Base-by-base conservation (phyloP, 257 asterid genomes). In the Lithospermum erythrorhizon region DNA sequence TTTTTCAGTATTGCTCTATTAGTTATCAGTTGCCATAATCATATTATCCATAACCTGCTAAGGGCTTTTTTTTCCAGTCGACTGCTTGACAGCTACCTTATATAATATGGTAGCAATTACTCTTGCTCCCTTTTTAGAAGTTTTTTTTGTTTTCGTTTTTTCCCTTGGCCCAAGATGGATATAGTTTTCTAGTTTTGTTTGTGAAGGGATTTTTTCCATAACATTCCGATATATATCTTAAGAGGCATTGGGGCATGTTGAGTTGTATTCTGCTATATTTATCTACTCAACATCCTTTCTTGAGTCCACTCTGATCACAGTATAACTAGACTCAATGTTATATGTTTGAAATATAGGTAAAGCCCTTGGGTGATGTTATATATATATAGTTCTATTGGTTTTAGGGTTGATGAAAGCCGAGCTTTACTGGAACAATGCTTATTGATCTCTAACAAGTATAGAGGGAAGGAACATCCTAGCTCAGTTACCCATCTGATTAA, bases 341-440 rank as follows among this genome's bases (percentile, higher is more conserved):
- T 5, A 35, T 3, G 6, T 35, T 35, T 13, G 7, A 35, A 35
- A 35, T 7, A 35, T 35, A 35, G 45, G 45, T 35, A 35, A 7
- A 35, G 45, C 14, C 45, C 45, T 8, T 35, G 14, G 45, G 45
- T 9, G 45, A 10, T 8, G 14, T 35, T 35, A 35, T 35, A 35
- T 35, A 35, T 35, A 9, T 27, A 35, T 35, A 6, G 45, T 35
- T 35, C 3, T 48, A 48, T 55, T 37, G 55, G 68, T 67, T 52
- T 41, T 82, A 87, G 98, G 77, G 85, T 62, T 61, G 81, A 76
- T 70, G 98, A 91, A 83, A 95, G 98, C 53, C 83, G 88, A 63
- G 76, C 68, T 53, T 70, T 91, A 58, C 68, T 91, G 65, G 84
- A 79, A 69, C 87, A 91, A 71, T 85, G 91, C 82, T 68, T 91